Evolutionary conservation across 2,329 filamentous ascomycete genomes (phyloP), one percentile per base, ranked within the genome.

Genomic region (Colletotrichum chrysophilum): DNA sequence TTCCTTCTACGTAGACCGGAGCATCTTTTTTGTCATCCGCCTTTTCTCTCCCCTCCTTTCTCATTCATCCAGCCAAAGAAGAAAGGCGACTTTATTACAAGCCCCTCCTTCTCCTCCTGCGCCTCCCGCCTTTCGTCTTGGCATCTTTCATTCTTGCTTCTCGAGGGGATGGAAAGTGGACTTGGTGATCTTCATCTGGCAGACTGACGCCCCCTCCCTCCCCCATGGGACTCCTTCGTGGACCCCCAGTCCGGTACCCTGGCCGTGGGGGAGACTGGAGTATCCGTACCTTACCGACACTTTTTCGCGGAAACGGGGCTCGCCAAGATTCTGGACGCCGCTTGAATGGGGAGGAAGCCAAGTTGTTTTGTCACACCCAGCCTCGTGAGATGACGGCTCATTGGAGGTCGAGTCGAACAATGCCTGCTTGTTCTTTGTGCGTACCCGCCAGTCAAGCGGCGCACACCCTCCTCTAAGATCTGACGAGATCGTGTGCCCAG

Each of bases 341-440:
- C 58, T 30, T 34, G 58, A 62, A 34, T 12, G 38, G 58, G 26
- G 28, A 28, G 28, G 18, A 61, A 32, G 58, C 7, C 21, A 64
- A 38, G 34, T 36, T 14, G 18, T 36, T 24, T 30, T 28, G 69
- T 73, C 28, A 48, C 13, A 48, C 70, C 70, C 64, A 65, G 52
- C 64, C 64, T 73, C 64, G 64, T 52, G 70, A 75, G 30, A 52
- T 73, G 38, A 58, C 21, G 64, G 56, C 56, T 52, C n/a, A 52
- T 52, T 32, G 43, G 16, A 34, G 70, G n/a, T 26, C 30, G 21
- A 62, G 21, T 58, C 21, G 14, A 21, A 38, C 30, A 30, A 36
- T 13, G 48, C 26, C 52, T 60, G 65, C 48, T 28, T 60, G 43
- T 28, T 6, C 48, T 58, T 58, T 30, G 30, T 38, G 26, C 30